Evolutionary conservation across 2,329 filamentous ascomycete genomes (phyloP), one percentile per base, ranked within the genome.

Genomic region (Cladosporium sp.): DNA sequence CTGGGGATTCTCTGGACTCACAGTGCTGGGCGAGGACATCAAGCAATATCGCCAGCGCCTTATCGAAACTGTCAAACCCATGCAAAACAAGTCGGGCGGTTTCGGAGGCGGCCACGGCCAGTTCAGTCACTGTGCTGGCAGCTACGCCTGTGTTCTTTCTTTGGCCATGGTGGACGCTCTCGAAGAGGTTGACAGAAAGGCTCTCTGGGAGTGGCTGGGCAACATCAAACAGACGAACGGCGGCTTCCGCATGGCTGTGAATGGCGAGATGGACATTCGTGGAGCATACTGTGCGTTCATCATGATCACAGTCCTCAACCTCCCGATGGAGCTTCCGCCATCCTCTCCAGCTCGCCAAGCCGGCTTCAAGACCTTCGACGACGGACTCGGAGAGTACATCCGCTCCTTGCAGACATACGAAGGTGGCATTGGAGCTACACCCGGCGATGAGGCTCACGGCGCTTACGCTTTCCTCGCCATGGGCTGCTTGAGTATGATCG

Each of bases 101-200:
- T 97, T 97, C 76, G 95, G 93, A 61, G 95, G 94, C 68, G 93
- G 95, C n/a, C 90, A 93, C 77, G 93, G 94, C 30, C 95, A 98
- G 76, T 84, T 87, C 70, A 93, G 92, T 62, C 95, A 99, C 79
- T 85, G 95, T 70, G 95, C 95, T 65, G 90, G 91, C 56, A 92
- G 91, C 0, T 99, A 98, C 83, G 93, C 93, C 57, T 86, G 89
- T 48, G 80, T 96, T 23, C 85, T 99, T 66, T 88, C 91, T 54
- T 82, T 99, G 60, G 87, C 90, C 26, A 86, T 93, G 68, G 90
- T 94, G 49, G 92, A 91, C 60, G 92, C 91, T 10, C 80, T 89
- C 66, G 88, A 90, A 65, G 81, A 92, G 63, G 86, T 98, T 66
- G 90, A 98, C 79, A 88, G 95, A 67, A 87, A 88, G 75, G 84